Conservation (phyloP, 352 stramenopile genomes). For the Globisporangium heterothallicum region DNA sequence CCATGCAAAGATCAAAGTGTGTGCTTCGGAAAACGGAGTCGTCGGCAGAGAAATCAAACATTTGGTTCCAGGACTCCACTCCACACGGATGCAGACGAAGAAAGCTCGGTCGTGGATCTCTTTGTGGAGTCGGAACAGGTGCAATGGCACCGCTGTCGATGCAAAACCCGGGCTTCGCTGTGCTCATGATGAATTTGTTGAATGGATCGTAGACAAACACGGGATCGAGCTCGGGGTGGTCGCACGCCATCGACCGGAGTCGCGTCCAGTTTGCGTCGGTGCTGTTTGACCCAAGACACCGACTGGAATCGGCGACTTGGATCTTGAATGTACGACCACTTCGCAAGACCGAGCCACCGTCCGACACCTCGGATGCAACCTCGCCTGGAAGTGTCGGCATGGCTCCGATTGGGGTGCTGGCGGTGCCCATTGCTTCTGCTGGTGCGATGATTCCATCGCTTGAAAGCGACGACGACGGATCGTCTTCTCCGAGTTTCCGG, state of each 20-base stretch:
- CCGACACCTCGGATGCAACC: background rate
- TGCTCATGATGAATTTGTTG: conserved; percentile 11
- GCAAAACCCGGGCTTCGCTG: background rate
- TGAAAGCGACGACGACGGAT: background rate
- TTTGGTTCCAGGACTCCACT: background rate
- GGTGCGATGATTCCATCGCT: background rate
- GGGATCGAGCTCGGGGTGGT: background rate
- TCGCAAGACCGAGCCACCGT: background rate
- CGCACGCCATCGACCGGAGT: background rate
- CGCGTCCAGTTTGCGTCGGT: background rate
- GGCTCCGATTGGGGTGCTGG: background rate
- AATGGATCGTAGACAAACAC: conserved; percentile 12
- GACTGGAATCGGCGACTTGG: background rate
- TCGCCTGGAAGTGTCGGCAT: background rate
- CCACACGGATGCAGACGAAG: conserved; percentile 5
- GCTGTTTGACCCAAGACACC: conserved; percentile 1
- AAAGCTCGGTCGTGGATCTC: background rate
- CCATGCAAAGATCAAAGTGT: conserved; percentile 7
- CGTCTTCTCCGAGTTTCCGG: background rate
- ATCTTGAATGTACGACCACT: conserved; percentile 10
- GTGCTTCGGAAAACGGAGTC: background rate
- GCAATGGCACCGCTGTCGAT: conserved; percentile 14
- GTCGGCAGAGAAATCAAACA: conserved; percentile 3
- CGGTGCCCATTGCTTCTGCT: background rate
- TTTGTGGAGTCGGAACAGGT: too few relatives aligned